A percentile compares a stretch with the other conserved stretches of the same genome.
phyloP scores from a whole-genome alignment of 2,329 filamentous ascomycete genomes.

The Epicoccum sorghinum region DNA sequence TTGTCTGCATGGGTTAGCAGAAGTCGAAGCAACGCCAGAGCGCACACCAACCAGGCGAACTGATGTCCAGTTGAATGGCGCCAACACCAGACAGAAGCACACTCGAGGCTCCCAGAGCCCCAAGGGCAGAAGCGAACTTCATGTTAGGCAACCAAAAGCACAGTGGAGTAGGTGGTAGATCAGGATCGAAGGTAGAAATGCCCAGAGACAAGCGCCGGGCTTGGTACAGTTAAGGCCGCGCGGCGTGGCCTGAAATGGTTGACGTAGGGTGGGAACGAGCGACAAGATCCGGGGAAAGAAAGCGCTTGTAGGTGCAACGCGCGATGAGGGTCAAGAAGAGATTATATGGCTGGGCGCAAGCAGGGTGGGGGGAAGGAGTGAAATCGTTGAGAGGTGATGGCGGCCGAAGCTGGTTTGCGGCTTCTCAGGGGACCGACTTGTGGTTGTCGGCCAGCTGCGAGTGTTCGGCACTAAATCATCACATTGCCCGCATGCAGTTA shows the following conservation, averaged over 20 bases:
- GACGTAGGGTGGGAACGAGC: conserved; percentile 37
- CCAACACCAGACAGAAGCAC: conserved; percentile 39
- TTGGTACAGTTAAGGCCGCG: conserved; percentile 19
- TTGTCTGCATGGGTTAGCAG: conserved; percentile 57
- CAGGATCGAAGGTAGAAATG: conserved; percentile 16
- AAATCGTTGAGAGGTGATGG: conserved; percentile 5
- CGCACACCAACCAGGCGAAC: conserved; percentile 32
- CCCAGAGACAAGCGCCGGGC: conserved; percentile 34
- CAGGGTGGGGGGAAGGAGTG: conserved; percentile 12
- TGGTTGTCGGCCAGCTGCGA: not conserved
- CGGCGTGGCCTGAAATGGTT: conserved; percentile 20
- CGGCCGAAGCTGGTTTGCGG: conserved; percentile 1
- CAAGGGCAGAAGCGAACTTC: conserved; percentile 43
- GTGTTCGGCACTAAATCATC: too few species aligned
- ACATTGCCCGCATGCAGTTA: conserved; percentile 6
- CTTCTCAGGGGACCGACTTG: conserved; percentile 8
- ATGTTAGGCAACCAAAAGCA: conserved; percentile 31
- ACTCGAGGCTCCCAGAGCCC: conserved; percentile 39
- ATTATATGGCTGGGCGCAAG: conserved; percentile 9
- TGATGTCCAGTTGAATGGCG: conserved; percentile 42
- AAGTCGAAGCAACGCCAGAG: not conserved
- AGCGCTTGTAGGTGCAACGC: conserved; percentile 13
- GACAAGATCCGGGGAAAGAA: conserved; percentile 28
- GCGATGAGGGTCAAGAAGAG: conserved; percentile 3
- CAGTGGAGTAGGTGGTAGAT: conserved; percentile 6